Base-by-base conservation (phyloP, 2,329 filamentous ascomycete genomes). In the Botrytis pseudocinerea region DNA sequence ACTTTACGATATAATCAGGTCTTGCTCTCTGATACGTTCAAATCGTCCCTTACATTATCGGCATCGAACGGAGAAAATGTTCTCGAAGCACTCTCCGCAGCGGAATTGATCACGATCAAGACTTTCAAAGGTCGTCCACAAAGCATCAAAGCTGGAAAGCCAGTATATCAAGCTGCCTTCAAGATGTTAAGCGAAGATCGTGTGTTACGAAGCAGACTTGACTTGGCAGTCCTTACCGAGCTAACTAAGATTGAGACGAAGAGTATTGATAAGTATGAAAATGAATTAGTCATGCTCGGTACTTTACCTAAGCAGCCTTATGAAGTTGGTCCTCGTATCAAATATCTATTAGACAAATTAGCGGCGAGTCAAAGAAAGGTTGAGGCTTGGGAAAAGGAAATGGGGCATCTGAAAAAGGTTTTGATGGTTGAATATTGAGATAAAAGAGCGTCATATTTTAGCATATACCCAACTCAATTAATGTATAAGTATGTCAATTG, bases 151-250 rank as follows among this genome's bases (percentile, higher is more conserved):
- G 92, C 94, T 0, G 94, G 94, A 35, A 94, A 93, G 79, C 95
- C 95, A 0, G 92, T 98, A 40, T 97, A 95, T 82, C 89, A 91
- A 73, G 90, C 95, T 1, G 95, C 95, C 0, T 98, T 98, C 83
- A 86, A 87, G 74, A 85, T 88, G 54, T 84, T 98, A 54, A 87
- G 90, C 0, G 83, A 88, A 63, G 95, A 98, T 80, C 85, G 86
- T 10, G 93, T 94, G 0, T 85, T 98, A 60, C 86, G 87, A 60
- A 91, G 92, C 51, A 89, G 91, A 76, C 88, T 98, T 81, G 91
- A 94, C 78, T 84, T 97, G 18, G 88, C 89, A 1, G 85, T 94
- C 28, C 79, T 97, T 35, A 86, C 85, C 0, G 91, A 95, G 80
- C 83, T 93, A 73, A 89, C 90, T 38, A 91, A 91, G 78, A 87